phyloP scores from a whole-genome alignment of 129 eudicot species.

The Heracleum sosnowskyi region DNA sequence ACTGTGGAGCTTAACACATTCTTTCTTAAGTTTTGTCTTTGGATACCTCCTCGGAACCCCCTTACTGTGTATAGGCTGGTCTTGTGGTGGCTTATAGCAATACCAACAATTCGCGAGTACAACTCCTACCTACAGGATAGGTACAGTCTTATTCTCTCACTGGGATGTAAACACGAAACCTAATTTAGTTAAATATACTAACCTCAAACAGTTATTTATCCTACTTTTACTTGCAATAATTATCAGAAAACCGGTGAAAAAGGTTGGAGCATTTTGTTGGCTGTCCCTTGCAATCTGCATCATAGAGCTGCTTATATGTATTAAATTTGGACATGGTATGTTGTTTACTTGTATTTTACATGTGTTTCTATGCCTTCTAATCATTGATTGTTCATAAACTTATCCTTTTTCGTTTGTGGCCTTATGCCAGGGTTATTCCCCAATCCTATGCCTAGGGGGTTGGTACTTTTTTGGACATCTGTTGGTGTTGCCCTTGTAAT shows the following conservation, averaged over 20 bases:
- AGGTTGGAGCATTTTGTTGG: constrained; percentile 98
- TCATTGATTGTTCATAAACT: background rate
- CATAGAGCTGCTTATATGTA: constrained; percentile 87
- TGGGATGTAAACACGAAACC: background rate
- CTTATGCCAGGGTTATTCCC: constrained; percentile 66
- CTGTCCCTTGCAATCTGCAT: constrained; percentile 95
- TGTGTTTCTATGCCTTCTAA: background rate
- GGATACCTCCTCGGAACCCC: constrained; percentile 98
- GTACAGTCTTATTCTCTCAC: constrained; percentile 24
- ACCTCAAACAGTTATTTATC: background rate
- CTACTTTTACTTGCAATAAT: constrained; percentile 8
- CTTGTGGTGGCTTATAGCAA: constrained; percentile 97
- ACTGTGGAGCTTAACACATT: constrained; percentile 92
- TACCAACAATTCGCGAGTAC: constrained; percentile 93
- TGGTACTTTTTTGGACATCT: constrained; percentile 66
- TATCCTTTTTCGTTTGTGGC: constrained; percentile 4
- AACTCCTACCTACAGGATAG: constrained; percentile 92
- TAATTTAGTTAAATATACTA: background rate
- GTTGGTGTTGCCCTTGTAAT: constrained; percentile 38
- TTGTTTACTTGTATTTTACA: background rate
- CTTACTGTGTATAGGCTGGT: constrained; percentile 68
- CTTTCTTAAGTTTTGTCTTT: constrained; percentile 90
- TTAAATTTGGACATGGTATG: constrained; percentile 94
- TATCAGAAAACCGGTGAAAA: constrained; percentile 76
- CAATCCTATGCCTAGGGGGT: constrained; percentile 69